These are phyloP conservation scores for Parasitella parasitica DNA, from an alignment of 371 early-diverging fungal species.

Conservation along the genomic window DNA sequence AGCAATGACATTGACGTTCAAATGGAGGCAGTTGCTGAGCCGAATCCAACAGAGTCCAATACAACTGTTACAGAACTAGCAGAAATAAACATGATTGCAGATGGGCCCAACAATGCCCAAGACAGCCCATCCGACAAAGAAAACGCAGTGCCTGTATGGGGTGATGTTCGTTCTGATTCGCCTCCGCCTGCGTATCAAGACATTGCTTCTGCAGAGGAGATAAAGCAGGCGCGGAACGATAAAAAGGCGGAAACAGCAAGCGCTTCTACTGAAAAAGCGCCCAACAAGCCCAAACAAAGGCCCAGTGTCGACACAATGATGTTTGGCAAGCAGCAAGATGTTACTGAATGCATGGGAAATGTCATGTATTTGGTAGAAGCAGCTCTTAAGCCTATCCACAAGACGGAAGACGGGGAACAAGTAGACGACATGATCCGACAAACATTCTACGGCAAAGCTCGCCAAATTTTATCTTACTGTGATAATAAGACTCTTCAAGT, in stretches of 20 bases:
- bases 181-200: constrained; percentile 21
- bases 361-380: constrained; percentile 65
- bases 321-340: constrained; percentile 72
- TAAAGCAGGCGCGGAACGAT: background rate
- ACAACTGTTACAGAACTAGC: background rate
- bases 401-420: constrained; percentile 37
- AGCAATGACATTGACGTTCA: background rate
- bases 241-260: background rate
- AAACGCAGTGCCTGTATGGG: no score
- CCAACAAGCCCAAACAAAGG: constrained; percentile 12
- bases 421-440: constrained; percentile 45
- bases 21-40: background rate
- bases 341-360: constrained; percentile 75
- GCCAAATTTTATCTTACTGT: constrained; percentile 56
- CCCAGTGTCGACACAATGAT: constrained; percentile 44
- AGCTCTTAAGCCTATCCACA: constrained; percentile 42
- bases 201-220: background rate
- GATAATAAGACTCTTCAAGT: constrained; percentile 40
- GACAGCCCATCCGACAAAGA: no score
- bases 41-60: background rate
- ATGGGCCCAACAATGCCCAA: no score
- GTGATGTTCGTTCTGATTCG: background rate
- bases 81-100: no score
- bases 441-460: constrained; percentile 65
- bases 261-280: background rate